Percentiles rank a stretch among this genome's conserved stretches.
phyloP scores from a whole-genome alignment of 2,329 filamentous ascomycete species.

The Exophiala sp. region DNA sequence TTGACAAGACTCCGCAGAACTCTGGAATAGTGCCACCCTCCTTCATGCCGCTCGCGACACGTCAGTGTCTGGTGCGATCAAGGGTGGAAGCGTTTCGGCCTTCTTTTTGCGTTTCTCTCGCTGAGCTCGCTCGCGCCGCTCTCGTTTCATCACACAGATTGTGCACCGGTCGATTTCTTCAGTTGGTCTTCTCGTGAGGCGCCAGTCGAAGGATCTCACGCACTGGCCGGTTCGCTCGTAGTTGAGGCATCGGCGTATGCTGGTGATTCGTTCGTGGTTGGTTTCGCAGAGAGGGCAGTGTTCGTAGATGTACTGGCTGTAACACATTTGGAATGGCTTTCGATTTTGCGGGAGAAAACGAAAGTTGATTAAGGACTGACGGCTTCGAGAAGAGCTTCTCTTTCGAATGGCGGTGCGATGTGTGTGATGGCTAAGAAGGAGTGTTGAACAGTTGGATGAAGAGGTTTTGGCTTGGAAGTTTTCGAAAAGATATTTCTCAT shows the following conservation, averaged over 20 bases:
- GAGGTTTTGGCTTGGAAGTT: no score
- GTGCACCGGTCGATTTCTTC: not conserved
- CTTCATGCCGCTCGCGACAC: no score
- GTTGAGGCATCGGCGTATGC: conserved; percentile 1
- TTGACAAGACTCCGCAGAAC: no score
- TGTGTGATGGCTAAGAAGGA: no score
- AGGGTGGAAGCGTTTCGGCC: not conserved
- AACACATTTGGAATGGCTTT: conserved; percentile 5
- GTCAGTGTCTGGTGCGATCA: no score
- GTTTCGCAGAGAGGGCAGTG: conserved; percentile 4
- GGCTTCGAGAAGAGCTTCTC: no score
- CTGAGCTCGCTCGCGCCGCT: not conserved
- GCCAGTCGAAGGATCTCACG: not conserved
- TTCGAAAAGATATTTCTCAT: no score
- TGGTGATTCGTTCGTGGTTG: conserved; percentile 4
- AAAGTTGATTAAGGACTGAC: not conserved
- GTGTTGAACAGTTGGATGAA: no score
- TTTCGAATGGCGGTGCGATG: no score
- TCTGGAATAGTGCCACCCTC: no score
- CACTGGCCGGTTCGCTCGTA: not conserved
- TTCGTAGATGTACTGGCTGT: conserved; percentile 7
- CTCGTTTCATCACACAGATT: not conserved
- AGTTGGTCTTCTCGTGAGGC: not conserved
- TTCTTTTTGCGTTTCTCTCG: not conserved
- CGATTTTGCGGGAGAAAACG: not conserved